A percentile compares a stretch with the other conserved stretches of the same genome.
Evolutionary conservation across 768 basidiomycete genomes (phyloP).

Genomic region (Cystobasidiopsis lactophilus): DNA sequence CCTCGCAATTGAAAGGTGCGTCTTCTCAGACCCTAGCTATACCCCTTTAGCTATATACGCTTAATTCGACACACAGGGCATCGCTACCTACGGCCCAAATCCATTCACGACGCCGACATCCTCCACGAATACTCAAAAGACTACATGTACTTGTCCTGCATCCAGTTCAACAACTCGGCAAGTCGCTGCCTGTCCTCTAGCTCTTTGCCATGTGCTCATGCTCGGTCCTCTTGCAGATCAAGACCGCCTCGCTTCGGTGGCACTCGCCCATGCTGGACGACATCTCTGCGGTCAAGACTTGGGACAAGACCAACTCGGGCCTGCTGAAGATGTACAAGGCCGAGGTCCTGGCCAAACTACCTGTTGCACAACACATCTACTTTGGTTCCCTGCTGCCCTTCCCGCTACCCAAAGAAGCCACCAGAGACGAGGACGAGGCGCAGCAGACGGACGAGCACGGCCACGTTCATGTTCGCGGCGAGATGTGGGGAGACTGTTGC

Average conservation of each 20-base stretch:
- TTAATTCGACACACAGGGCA: slow-evolving; percentile 34
- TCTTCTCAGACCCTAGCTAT: neutral
- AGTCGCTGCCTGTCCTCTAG: neutral
- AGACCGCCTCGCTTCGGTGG: slow-evolving; percentile 86
- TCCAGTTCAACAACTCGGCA: slow-evolving; percentile 71
- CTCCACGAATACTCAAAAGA: slow-evolving; percentile 75
- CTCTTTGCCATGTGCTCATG: neutral
- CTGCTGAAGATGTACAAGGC: slow-evolving; percentile 97
- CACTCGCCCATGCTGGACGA: slow-evolving; percentile 98
- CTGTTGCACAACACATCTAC: slow-evolving; percentile 86
- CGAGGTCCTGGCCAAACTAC: slow-evolving; percentile 83
- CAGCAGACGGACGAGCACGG: slow-evolving; percentile 16
- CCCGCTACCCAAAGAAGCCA: slow-evolving; percentile 12
- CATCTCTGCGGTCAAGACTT: slow-evolving; percentile 38
- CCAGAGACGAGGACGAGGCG: slow-evolving; percentile 1
- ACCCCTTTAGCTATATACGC: neutral
- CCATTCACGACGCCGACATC: slow-evolving; percentile 75
- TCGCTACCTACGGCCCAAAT: slow-evolving; percentile 71
- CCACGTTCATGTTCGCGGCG: slow-evolving; percentile 20
- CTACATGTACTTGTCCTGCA: slow-evolving; percentile 95
- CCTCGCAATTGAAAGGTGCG: slow-evolving; percentile 45
- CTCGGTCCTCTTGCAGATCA: slow-evolving; percentile 37
- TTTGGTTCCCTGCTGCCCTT: slow-evolving; percentile 52
- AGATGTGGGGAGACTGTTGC: slow-evolving; percentile 76
- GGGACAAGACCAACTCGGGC: slow-evolving; percentile 88